Evolutionary conservation across 208 protist genomes (phyloP), one percentile per base, ranked within the genome.

Genomic region (Hexamita inflata): DNA sequence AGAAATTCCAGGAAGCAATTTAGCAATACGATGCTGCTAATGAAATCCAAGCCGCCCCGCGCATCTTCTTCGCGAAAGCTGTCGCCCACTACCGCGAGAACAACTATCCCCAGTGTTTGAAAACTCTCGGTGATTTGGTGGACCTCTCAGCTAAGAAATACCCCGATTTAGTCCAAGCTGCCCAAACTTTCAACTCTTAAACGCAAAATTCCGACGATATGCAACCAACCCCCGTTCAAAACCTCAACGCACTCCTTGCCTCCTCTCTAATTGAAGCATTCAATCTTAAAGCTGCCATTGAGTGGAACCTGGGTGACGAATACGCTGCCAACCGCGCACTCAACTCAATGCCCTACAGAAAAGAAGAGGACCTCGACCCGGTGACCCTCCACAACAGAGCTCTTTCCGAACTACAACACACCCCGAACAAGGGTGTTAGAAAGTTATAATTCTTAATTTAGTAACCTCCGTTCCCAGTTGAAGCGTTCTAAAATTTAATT

Each of bases 251-350:
- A 19, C 11, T 70, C 32, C 40, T 70, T 9, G 64, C 32, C 26
- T 57, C 38, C 11, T 13, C 64, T 4, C 64, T 70, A 7, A 70
- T 70, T n/a, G 64, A 70, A 4, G 64, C 64, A 4, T 70, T 70
- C 38, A 70, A 70, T n/a, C 35, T 70, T 15, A 70, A 70, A 34
- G 26, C 64, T 7, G 9, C 64, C 4, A 38, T 70, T 32, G 64
- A n/a, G 64, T 70, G 64, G 64, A 70, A 42, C 35, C n/a, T 70
- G n/a, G 64, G 64, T 11, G 64, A 70, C 38, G 38, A 70, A 49
- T n/a, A 70, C 30, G 64, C 64, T 15, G 30, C 26, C 9, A n/a
- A 42, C n/a, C 26, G 38, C 38, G 64, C 64, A 32, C 64, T 70
- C 11, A 38, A 70, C 32, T 45, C 32, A 2, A 70, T 70, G 64